Base-by-base conservation (phyloP, 2,329 filamentous ascomycete genomes). In the Tothia fuscella region DNA sequence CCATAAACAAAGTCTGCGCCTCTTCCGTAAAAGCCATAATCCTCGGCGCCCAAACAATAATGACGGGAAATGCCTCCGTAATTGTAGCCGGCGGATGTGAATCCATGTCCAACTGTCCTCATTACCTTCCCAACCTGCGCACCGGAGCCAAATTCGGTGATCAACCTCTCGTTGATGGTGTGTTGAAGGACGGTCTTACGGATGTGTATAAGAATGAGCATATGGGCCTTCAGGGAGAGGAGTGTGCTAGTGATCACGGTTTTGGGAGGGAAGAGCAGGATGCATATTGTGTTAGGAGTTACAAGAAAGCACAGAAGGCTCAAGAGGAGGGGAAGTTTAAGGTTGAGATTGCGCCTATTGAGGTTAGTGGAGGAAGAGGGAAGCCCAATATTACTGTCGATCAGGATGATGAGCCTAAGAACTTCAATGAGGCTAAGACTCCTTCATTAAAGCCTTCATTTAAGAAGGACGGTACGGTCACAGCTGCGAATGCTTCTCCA, bases 1-100 rank as follows among this genome's bases (percentile, higher is more conserved):
- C 88, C 40, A 77, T 98, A 58, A 98, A 98, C 80, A 98, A 98
- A 72, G 91, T 98, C 60, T 98, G 91, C 74, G 91, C 91, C 49
- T 95, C 88, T 7, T 80, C 82, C 33, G 70, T 95, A 60, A 98
- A 98, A 72, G 85, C 91, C 52, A 81, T 98, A 58, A 86, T 94
- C 51, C 74, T 98, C 47, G 91, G 83, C 52, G 85, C 89, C 39
- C 91, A 96, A 67, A 95, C 89, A 55, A 98, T 98, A 69, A 87
- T 96, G 63, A 93, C 88, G 41, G 89, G 91, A 52, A 94, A 86
- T 60, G 89, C 89, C 50, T 80, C 85, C 53, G 80, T 95, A 50
- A 79, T 98, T 50, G 86, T 98, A 46, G 91, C 88, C 50, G 91
- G 88, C 58, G 91, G 91, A 53, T 79, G 89, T 52, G 91, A 98